Evolutionary conservation across 129 eudicot species (phyloP).

Genomic region (Deinandra increscens): DNA sequence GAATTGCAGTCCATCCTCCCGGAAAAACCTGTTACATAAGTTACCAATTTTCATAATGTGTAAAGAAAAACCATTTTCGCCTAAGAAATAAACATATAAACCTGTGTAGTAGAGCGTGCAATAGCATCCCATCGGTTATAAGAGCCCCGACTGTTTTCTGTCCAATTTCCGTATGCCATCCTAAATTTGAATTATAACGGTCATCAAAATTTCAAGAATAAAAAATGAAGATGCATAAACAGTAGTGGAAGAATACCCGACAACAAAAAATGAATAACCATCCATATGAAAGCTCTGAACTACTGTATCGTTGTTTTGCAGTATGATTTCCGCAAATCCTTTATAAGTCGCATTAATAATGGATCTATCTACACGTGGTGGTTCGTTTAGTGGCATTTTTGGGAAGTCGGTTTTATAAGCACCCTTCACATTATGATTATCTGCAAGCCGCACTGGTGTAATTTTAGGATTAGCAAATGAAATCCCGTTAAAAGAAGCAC

Average conservation of each 20-base stretch:
- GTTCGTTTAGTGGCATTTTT: constrained; percentile 44
- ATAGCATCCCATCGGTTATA: constrained; percentile 94
- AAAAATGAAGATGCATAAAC: not conserved
- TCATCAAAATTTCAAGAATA: not conserved
- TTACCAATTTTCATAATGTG: not conserved
- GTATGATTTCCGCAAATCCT: constrained; percentile 71
- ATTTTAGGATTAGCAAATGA: constrained; percentile 66
- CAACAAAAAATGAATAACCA: constrained; percentile 88
- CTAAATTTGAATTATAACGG: constrained; percentile 28
- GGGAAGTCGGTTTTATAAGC: constrained; percentile 86
- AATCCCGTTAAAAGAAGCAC: constrained; percentile 80
- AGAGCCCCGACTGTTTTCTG: constrained; percentile 56
- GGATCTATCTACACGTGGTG: constrained; percentile 55
- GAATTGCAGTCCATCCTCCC: constrained; percentile 93
- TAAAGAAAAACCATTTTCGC: not conserved
- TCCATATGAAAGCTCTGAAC: constrained; percentile 88
- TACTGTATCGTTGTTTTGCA: constrained; percentile 80
- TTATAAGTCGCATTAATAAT: constrained; percentile 78
- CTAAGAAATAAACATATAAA: not conserved
- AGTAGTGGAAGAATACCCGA: constrained; percentile 53
- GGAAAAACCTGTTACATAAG: constrained; percentile 60
- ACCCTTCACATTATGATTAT: constrained; percentile 62
- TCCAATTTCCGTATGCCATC: constrained; percentile 90
- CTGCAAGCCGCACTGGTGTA: constrained; percentile 88
- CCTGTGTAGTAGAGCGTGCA: constrained; percentile 84